Conservation (phyloP, 306 rosid genomes). For the Senna siamea region DNA sequence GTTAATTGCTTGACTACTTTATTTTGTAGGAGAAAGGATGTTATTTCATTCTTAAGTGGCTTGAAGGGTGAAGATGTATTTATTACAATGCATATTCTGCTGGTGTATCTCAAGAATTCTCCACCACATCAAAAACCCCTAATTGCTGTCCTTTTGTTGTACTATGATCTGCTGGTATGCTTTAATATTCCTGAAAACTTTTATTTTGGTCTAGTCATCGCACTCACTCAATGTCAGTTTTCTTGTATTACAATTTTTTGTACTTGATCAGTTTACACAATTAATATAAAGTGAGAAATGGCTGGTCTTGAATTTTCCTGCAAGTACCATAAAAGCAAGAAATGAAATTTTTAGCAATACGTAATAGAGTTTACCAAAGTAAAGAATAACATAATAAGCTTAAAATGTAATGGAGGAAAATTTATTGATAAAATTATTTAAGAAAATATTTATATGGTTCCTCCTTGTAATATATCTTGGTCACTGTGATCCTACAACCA, state of each 20-base stretch:
- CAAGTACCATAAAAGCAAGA: neutral
- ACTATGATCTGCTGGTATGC: slow-evolving; percentile 55
- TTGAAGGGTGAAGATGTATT: slow-evolving; percentile 49
- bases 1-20: neutral
- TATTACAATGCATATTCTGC: slow-evolving; percentile 45
- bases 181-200: slow-evolving; percentile 5
- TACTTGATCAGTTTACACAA: neutral
- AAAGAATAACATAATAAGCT: neutral
- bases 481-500: neutral
- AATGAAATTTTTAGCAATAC: neutral
- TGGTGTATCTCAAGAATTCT: slow-evolving; percentile 46
- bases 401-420: neutral
- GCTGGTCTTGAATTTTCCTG: neutral
- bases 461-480: neutral
- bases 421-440: neutral
- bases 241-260: neutral
- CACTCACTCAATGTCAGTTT: neutral
- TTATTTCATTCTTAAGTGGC: slow-evolving; percentile 42
- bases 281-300: neutral
- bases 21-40: slow-evolving; percentile 55
- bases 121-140: slow-evolving; percentile 50
- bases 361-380: too few species aligned
- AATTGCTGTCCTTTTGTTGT: slow-evolving; percentile 54
- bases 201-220: neutral
- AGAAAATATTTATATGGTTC: neutral